Evolutionary conservation across 768 basidiomycete genomes (phyloP), one percentile per base, ranked within the genome.

Genomic region (Crassisporium funariophilum): DNA sequence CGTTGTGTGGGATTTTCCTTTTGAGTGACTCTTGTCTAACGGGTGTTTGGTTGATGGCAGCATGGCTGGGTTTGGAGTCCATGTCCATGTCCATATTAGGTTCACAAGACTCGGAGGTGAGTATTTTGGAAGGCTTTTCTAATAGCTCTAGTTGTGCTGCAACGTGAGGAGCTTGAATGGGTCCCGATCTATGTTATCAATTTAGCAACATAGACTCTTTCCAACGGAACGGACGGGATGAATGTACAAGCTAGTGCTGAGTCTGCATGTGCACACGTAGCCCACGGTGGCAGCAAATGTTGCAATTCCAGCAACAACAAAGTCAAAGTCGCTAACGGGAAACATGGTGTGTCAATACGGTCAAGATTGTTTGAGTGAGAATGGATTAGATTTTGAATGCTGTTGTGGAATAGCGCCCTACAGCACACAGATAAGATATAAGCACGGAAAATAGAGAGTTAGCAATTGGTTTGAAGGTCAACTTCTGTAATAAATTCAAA

Each of bases 241-340:
- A 51, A 63, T 65, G 49, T 58, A 69, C 69, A 58, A 57, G 56
- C 59, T 63, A 17, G 56, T 36, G 33, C 53, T 56, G 36, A 65
- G 55, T 46, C 73, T 75, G 41, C 79, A 76, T 16, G 75, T 65
- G 50, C 71, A 81, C 3, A 79, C 77, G 52, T 82, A 83, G 40
- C 81, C 78, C 19, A 82, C 72, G 11, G 77, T 78, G 6, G 80
- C 81, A 44, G 81, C 80, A 52, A 82, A 73, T 12, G 81, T 81
- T 22, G 81, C 80, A 46, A 83, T 67, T 50, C 80, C 77, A 41
- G 74, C 77, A 45, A 80, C 72, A 21, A 80, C 74, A 48, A 79
- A 69, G 62, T 76, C 80, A 59, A 81, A 69, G 50, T 82, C 81
- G 42, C 67, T 66, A 12, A 75, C 69, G 41, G 78, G 76, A 50